Conservation (phyloP, 257 asterid species). For the Apocynum venetum region DNA sequence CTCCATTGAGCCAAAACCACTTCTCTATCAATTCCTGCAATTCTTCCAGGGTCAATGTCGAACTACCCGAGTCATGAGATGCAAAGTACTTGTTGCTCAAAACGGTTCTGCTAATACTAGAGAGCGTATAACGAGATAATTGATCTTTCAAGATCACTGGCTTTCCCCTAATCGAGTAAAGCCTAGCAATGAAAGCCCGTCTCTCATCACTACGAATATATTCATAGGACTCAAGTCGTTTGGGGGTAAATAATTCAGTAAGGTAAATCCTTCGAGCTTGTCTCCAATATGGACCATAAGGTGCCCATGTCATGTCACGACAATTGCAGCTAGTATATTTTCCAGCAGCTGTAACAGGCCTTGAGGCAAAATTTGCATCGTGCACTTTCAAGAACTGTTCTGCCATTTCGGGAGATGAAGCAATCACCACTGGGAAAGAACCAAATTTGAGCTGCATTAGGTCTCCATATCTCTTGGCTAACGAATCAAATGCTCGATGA, state of each 20-base stretch:
- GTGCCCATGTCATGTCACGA: constrained; percentile 32
- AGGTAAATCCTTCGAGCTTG: constrained; percentile 32
- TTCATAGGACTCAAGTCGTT: constrained; percentile 27
- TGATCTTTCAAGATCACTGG: constrained; percentile 26
- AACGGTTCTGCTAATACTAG: constrained; percentile 18
- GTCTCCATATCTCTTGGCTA: constrained; percentile 32
- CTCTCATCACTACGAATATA: constrained; percentile 34
- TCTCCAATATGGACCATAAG: constrained; percentile 36
- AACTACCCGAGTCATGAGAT: background rate
- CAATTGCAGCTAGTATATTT: constrained; percentile 27
- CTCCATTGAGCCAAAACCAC: constrained; percentile 37
- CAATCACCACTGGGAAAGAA: constrained; percentile 26
- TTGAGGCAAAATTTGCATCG: constrained; percentile 31
- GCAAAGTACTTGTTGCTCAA: constrained; percentile 19
- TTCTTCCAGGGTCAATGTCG: constrained; percentile 13
- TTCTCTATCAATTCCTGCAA: constrained; percentile 30
- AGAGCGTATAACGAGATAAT: constrained; percentile 14
- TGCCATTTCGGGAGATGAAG: constrained; percentile 42
- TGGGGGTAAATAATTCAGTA: constrained; percentile 22
- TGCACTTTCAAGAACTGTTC: constrained; percentile 31
- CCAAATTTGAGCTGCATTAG: constrained; percentile 37
- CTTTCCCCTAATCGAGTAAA: constrained; percentile 24
- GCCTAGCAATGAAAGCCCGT: constrained; percentile 13
- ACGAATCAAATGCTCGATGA: constrained; percentile 18
- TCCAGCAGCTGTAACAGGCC: constrained; percentile 38